phyloP scores from a whole-genome alignment of 257 asterid species.

The Cruciata laevipes region DNA sequence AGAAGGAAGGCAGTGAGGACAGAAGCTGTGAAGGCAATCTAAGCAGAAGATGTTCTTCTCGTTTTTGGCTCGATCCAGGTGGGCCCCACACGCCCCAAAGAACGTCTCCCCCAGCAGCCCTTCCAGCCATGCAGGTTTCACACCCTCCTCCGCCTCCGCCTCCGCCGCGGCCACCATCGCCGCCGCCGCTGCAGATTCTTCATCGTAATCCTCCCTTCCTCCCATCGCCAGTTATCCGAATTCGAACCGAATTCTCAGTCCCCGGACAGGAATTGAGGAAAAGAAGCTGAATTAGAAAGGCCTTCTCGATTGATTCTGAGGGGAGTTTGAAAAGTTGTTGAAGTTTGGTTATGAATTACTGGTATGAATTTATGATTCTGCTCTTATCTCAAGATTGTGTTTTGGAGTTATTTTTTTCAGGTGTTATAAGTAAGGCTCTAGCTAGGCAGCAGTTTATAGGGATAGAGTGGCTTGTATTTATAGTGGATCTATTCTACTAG shows the following conservation, averaged over 20 bases:
- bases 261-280: not conserved
- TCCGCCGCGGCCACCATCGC: constrained; percentile 9
- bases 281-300: not conserved
- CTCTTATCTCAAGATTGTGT: not conserved
- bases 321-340: not conserved
- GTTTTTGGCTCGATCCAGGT: constrained; percentile 51
- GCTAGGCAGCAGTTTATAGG: not conserved
- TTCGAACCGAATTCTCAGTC: not conserved
- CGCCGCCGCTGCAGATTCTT: constrained; percentile 15
- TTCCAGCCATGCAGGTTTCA: constrained; percentile 80
- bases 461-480: constrained; percentile 18
- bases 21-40: constrained; percentile 66
- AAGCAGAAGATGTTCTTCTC: constrained; percentile 85
- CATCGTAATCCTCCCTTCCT: constrained; percentile 8
- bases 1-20: constrained; percentile 81
- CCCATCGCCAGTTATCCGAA: not conserved
- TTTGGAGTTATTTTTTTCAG: not conserved
- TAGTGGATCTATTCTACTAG: constrained; percentile 1
- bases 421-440: constrained; percentile 3
- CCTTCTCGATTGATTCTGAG: not conserved
- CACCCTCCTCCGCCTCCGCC: constrained; percentile 17
- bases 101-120: constrained; percentile 64
- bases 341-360: not conserved
- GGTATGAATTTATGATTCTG: too few relatives aligned
- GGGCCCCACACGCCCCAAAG: constrained; percentile 60